Base-by-base conservation (phyloP, 441 rosid species). In the Manihot esculenta region DNA sequence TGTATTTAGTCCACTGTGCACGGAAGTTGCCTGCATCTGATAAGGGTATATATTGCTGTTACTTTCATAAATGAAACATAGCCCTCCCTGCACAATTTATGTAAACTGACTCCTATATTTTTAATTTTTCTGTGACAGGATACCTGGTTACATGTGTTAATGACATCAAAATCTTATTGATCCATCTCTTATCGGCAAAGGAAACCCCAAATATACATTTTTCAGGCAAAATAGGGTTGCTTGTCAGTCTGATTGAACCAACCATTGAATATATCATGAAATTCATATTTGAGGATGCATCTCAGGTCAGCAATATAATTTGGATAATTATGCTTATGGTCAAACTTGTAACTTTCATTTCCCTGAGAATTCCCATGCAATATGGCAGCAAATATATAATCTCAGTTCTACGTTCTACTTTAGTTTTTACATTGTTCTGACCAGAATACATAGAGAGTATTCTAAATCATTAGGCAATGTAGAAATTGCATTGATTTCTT, bases 1-100 rank as follows among this genome's bases (percentile, higher is more conserved):
- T 94, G 50, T 92, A 92, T 77, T 78, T 92, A 87, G 93, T 82
- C 71, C 88, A 87, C 77, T 83, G 89, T 75, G 91, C 95, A 62
- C 80, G 79, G 77, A 88, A 86, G 83, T 80, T 90, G 23, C 88
- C 84, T 30, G 74, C 82, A 41, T 73, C 71, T 73, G 88, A 75
- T 73, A 76, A 81, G 77, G 93, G 99, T 86, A 87, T 65, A 60
- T 68, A 49, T 35, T 57, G 0, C 10, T 63, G 64, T 64, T 47
- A 72, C 21, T 49, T 55, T 72, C 42, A 53, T 33, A 30, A 44
- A 67, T 76, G 45, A 4, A 24, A 12, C 41, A 3, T 27, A 35
- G 35, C 21, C 49, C 2, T 48, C 54, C 75, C 10, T 68, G 42
- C 33, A 33, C 26, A 53, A 64, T 49, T 56, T 17, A 20, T 64